These are phyloP conservation scores for Ophiognomonia clavigignenti-juglandacearum DNA, from an alignment of 2,329 filamentous ascomycete species.

Conservation along the genomic window DNA sequence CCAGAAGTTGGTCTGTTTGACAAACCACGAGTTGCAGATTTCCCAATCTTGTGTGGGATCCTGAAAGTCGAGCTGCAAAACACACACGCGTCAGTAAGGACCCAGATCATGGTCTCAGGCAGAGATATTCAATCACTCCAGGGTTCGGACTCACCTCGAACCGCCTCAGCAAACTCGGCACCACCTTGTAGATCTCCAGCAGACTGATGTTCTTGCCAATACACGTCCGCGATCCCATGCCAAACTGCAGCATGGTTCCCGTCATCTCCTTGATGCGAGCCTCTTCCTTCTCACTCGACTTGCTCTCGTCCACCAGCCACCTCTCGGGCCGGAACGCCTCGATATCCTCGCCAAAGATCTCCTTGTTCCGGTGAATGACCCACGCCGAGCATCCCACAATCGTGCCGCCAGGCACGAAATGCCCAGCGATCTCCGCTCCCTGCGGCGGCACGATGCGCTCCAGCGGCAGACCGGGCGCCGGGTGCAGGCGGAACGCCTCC, in stretches of 20 bases:
- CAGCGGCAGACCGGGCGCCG: constrained; percentile 66
- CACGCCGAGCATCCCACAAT: constrained; percentile 72
- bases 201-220: constrained; percentile 64
- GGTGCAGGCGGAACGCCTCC: constrained; percentile 28
- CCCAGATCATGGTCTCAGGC: background rate
- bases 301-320: constrained; percentile 47
- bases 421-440: constrained; percentile 59
- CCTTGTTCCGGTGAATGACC: constrained; percentile 64
- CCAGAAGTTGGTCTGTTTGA: constrained; percentile 54
- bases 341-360: constrained; percentile 63
- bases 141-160: constrained; percentile 52
- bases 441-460: constrained; percentile 70
- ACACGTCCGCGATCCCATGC: constrained; percentile 65
- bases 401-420: constrained; percentile 62
- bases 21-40: constrained; percentile 58
- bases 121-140: too few species aligned
- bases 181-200: constrained; percentile 60
- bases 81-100: background rate
- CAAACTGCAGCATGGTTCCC: constrained; percentile 68
- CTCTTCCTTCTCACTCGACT: constrained; percentile 46
- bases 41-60: constrained; percentile 53
- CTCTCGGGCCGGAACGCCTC: constrained; percentile 65
- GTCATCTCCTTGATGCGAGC: constrained; percentile 61
- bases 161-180: constrained; percentile 55
- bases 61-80: constrained; percentile 45